A percentile compares a stretch with the other conserved stretches of the same genome.
phyloP scores from a whole-genome alignment of 2,329 filamentous ascomycete genomes.

The Nothophaeocryptopus gaeumannii region DNA sequence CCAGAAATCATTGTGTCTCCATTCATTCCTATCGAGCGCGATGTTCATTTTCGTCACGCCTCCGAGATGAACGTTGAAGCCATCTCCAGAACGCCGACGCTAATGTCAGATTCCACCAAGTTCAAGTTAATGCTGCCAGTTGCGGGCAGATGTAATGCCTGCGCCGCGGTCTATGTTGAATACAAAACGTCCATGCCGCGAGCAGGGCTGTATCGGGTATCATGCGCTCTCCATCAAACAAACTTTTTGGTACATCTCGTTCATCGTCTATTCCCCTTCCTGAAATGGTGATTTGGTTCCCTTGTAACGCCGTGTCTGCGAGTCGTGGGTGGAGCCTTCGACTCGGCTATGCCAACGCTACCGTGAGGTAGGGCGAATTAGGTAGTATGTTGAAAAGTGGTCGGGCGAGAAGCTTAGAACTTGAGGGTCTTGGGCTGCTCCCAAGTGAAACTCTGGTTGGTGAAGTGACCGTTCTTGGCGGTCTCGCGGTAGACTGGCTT shows the following conservation, averaged over 20 bases:
- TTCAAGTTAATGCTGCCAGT: neutral
- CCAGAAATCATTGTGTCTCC: too few relatives aligned
- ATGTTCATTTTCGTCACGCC: constrained; percentile 19
- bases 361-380: constrained; percentile 8
- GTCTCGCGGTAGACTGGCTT: constrained; percentile 98
- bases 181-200: constrained; percentile 24
- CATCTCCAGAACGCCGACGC: constrained; percentile 30
- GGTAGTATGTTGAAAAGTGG: constrained; percentile 10
- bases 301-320: constrained; percentile 18
- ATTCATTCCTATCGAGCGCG: constrained; percentile 25
- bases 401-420: constrained; percentile 59
- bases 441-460: constrained; percentile 96
- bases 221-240: constrained; percentile 23
- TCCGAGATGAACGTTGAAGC: constrained; percentile 28
- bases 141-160: constrained; percentile 15
- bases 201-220: constrained; percentile 28
- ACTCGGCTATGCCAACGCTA: constrained; percentile 11
- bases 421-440: constrained; percentile 96
- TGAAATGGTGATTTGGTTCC: neutral
- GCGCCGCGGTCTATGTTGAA: constrained; percentile 29
- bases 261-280: constrained; percentile 1
- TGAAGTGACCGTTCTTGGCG: constrained; percentile 99
- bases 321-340: constrained; percentile 5
- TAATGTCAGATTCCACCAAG: constrained; percentile 23
- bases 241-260: constrained; percentile 19